Evolutionary conservation across 2,329 filamentous ascomycete species (phyloP).

Genomic region (Dothistroma pini): DNA sequence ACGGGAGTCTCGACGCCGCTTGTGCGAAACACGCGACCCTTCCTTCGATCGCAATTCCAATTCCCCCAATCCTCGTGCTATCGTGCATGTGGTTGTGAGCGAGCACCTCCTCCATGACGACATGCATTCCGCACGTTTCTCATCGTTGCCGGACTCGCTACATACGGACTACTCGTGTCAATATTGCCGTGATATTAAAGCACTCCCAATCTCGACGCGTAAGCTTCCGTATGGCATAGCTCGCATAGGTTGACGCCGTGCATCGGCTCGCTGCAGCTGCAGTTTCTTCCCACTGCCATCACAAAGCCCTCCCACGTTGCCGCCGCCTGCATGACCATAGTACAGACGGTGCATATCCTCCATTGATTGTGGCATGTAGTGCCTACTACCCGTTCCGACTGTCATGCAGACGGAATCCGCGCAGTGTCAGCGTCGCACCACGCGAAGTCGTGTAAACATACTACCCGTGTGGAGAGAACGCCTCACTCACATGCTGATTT

Average conservation of each 20-base stretch:
- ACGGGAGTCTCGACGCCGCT: background rate
- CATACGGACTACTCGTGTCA: background rate
- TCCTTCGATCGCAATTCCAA: background rate
- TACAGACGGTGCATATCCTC: background rate
- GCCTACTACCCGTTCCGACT: background rate
- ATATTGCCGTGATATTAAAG: background rate
- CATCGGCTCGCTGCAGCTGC: background rate
- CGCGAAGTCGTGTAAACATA: background rate
- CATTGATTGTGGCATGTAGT: background rate
- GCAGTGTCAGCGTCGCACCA: background rate
- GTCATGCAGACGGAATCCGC: background rate
- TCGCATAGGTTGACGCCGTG: background rate
- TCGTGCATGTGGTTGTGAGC: too few species aligned
- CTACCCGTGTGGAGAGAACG: background rate
- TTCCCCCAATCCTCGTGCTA: conserved; percentile 1
- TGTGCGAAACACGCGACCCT: background rate
- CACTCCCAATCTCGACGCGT: background rate
- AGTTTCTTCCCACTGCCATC: background rate
- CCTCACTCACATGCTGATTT: too few species aligned
- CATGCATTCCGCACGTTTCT: background rate
- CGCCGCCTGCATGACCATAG: background rate
- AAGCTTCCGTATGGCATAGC: too few species aligned
- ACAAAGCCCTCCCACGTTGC: background rate
- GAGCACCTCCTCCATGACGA: background rate
- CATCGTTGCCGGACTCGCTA: background rate